A percentile compares a stretch with the other conserved stretches of the same genome.
Evolutionary conservation across 2,329 filamentous ascomycete species (phyloP).

Genomic region (Calonectria crousiana): DNA sequence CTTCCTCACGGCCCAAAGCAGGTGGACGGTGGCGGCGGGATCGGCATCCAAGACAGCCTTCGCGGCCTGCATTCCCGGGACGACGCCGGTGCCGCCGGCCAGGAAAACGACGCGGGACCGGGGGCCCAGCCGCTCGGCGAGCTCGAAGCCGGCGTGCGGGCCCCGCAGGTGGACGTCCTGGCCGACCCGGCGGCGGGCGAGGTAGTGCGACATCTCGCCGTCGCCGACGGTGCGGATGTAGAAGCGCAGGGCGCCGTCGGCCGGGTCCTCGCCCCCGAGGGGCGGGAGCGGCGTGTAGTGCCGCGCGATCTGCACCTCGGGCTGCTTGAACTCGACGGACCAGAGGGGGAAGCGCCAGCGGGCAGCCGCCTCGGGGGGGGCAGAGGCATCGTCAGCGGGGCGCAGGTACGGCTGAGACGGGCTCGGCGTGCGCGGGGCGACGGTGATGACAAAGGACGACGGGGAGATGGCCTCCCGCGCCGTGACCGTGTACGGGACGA

Average conservation of each 20-base stretch:
- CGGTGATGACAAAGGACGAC: constrained; percentile 76
- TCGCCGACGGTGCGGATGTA: constrained; percentile 82
- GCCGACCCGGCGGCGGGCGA: constrained; percentile 74
- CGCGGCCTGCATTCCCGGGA: constrained; percentile 86
- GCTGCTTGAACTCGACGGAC: constrained; percentile 95
- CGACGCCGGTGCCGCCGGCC: constrained; percentile 93
- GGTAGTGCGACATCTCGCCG: constrained; percentile 88
- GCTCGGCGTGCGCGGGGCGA: constrained; percentile 58
- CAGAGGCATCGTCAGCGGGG: background rate
- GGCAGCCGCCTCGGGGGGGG: constrained; percentile 5
- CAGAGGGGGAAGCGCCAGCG: constrained; percentile 72
- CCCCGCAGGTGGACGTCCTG: constrained; percentile 81
- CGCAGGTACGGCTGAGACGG: constrained; percentile 45
- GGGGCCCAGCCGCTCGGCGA: constrained; percentile 50
- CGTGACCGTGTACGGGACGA: constrained; percentile 75
- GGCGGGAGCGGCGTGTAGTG: constrained; percentile 91
- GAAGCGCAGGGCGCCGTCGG: constrained; percentile 71
- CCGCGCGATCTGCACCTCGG: constrained; percentile 89
- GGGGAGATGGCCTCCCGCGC: constrained; percentile 73
- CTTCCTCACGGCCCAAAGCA: constrained; percentile 85
- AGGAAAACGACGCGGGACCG: constrained; percentile 77
- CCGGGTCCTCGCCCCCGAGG: constrained; percentile 37
- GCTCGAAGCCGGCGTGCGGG: constrained; percentile 77
- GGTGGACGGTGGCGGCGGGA: constrained; percentile 62
- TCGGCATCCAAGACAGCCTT: constrained; percentile 66